Evolutionary conservation across 2,329 filamentous ascomycete genomes (phyloP), one percentile per base, ranked within the genome.

Genomic region (Aspergillus aculeatus): DNA sequence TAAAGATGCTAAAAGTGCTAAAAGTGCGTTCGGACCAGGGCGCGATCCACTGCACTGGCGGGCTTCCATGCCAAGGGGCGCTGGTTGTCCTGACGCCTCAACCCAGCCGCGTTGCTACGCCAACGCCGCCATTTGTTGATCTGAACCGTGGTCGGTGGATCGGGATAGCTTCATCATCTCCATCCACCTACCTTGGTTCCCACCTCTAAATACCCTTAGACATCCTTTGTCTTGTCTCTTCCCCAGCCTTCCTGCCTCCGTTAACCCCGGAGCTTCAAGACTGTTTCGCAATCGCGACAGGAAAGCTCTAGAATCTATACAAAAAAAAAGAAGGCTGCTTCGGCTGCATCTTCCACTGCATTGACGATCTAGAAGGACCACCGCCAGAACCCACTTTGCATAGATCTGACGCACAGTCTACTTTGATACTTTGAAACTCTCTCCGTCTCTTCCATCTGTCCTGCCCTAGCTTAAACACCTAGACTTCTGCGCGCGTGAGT

Each of bases 81-180:
- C 59, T 71, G 65, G 71, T 70, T 72, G 70, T 67, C 70, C 65
- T 63, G 68, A 70, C 71, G 70, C 69, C 67, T 68, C 62, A 60
- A 51, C 61, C 51, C 57, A 60, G 60, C 56, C 19, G 47, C 62
- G 73, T 76, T 75, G 73, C 73, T 69, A 69, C 71, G 74, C 69
- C 73, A 76, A 76, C 74, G 52, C 26, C 61, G 50, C 65, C 64
- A 61, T 71, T 76, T 76, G 74, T 76, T 76, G 74, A 76, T 71
- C 68, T 66, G 70, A 70, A 71, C 68, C 72, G 65, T 71, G 70
- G 68, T 61, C 63, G 66, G 61, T 67, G 69, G 70, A 72, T 73
- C 70, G 65, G 59, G 67, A 69, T 69, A 68, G 67, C 68, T 63
- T 67, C 62, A 66, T 51, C 62, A 57, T 61, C 65, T 64, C 66